Conservation (phyloP, 2,329 filamentous ascomycete genomes). For the Hortaea werneckii region DNA sequence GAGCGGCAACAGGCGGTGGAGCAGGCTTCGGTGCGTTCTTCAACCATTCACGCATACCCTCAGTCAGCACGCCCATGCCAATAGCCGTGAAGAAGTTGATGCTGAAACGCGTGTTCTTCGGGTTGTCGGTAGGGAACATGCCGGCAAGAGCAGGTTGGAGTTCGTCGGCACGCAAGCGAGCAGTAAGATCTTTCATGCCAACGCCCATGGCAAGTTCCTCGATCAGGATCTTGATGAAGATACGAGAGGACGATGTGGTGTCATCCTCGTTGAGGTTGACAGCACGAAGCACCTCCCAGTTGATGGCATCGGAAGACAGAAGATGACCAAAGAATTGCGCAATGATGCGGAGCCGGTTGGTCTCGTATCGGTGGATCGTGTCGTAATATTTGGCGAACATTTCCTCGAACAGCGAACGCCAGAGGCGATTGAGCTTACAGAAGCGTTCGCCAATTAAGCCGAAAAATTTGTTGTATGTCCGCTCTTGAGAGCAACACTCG, state of each 20-base stretch:
- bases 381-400: conserved; percentile 90
- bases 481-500: conserved; percentile 92
- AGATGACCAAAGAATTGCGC: conserved; percentile 91
- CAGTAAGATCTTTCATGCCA: conserved; percentile 69
- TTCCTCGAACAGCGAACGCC: conserved; percentile 86
- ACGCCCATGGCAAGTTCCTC: conserved; percentile 83
- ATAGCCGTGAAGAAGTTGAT: conserved; percentile 99
- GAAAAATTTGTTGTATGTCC: conserved; percentile 96
- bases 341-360: conserved; percentile 88
- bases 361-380: conserved; percentile 94
- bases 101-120: conserved; percentile 84
- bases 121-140: conserved; percentile 80
- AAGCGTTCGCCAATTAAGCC: conserved; percentile 90
- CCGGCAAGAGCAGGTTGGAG: conserved; percentile 71
- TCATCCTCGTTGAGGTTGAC: conserved; percentile 94
- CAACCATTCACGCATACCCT: conserved; percentile 85
- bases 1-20: conserved; percentile 47
- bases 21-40: conserved; percentile 83
- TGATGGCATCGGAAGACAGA: conserved; percentile 75
- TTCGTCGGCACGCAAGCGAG: conserved; percentile 66
- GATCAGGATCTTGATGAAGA: conserved; percentile 97
- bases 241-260: conserved; percentile 89
- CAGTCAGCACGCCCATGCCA: conserved; percentile 87
- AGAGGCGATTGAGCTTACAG: conserved; percentile 88
- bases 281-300: conserved; percentile 78